phyloP scores from a whole-genome alignment of 768 basidiomycete genomes.

The Russula sp. region DNA sequence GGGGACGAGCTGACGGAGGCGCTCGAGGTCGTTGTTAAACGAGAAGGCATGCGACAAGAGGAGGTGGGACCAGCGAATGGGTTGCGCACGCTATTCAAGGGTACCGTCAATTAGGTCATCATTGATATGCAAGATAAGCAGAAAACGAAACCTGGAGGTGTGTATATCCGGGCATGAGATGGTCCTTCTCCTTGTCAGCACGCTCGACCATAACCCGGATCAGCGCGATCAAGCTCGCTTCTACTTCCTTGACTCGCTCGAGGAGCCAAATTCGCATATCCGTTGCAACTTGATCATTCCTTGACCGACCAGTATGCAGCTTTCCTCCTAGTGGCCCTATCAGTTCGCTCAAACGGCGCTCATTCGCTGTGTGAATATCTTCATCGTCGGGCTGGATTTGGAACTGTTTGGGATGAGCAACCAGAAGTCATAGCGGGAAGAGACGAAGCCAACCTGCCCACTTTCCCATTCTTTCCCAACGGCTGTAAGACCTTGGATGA shows the following conservation, averaged over 20 bases:
- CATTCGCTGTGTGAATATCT: conserved; percentile 98
- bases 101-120: background rate
- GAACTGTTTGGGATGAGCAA: conserved; percentile 47
- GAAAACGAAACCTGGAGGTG: conserved; percentile 77
- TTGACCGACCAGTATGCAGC: conserved; percentile 92
- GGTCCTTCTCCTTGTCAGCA: conserved; percentile 89
- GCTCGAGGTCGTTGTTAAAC: conserved; percentile 83
- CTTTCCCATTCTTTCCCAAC: conserved; percentile 85
- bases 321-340: conserved; percentile 93
- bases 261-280: conserved; percentile 97
- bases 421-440: background rate
- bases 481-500: conserved; percentile 63
- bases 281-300: conserved; percentile 98
- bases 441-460: conserved; percentile 49
- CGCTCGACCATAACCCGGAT: conserved; percentile 87
- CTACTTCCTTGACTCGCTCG: conserved; percentile 63
- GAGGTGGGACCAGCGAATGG: conserved; percentile 97
- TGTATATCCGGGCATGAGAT: conserved; percentile 92
- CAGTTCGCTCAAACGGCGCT: conserved; percentile 87
- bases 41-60: conserved; percentile 93
- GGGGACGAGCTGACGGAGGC: conserved; percentile 75
- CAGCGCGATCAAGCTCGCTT: conserved; percentile 64
- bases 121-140: background rate
- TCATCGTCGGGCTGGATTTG: conserved; percentile 80
- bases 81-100: conserved; percentile 77